phyloP scores from a whole-genome alignment of 208 protist genomes.

The Leishmania mexicana region DNA sequence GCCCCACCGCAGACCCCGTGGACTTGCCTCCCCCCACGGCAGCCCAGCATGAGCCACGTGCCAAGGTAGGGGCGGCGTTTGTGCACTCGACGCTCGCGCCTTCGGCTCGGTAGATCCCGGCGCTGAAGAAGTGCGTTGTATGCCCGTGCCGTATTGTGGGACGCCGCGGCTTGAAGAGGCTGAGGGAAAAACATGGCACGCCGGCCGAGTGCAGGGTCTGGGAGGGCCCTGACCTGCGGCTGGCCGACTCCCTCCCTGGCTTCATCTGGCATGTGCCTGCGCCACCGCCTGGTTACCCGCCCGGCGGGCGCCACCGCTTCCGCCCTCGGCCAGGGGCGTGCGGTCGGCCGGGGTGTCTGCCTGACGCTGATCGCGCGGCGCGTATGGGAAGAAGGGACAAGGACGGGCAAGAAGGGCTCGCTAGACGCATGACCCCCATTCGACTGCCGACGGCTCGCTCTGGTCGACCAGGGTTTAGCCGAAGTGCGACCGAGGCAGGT shows the following conservation, averaged over 20 bases:
- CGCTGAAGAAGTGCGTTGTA: too few relatives aligned
- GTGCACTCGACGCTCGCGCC: too few relatives aligned
- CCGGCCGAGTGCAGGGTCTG: too few relatives aligned
- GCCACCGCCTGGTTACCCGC: too few relatives aligned
- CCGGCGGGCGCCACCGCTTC: background rate
- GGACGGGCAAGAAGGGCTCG: background rate
- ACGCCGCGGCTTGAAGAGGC: too few relatives aligned
- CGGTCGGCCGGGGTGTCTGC: background rate
- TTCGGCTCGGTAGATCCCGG: too few relatives aligned
- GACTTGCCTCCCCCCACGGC: too few relatives aligned
- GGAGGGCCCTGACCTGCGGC: background rate
- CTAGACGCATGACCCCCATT: background rate
- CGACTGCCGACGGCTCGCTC: background rate
- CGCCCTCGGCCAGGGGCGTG: background rate
- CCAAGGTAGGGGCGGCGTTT: too few relatives aligned
- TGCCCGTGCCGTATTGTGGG: too few relatives aligned
- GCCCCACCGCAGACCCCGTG: too few relatives aligned
- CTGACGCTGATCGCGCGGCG: background rate
- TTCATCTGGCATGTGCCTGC: background rate
- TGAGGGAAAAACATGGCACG: too few relatives aligned
- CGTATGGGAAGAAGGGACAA: background rate
- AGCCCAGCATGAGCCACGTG: too few relatives aligned
- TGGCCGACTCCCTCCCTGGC: background rate
- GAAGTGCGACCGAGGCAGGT: background rate
- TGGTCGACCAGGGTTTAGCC: background rate